These are phyloP conservation scores for Poa annua DNA, from an alignment of 176 grass and related monocot genomes.

Conservation along the genomic window DNA sequence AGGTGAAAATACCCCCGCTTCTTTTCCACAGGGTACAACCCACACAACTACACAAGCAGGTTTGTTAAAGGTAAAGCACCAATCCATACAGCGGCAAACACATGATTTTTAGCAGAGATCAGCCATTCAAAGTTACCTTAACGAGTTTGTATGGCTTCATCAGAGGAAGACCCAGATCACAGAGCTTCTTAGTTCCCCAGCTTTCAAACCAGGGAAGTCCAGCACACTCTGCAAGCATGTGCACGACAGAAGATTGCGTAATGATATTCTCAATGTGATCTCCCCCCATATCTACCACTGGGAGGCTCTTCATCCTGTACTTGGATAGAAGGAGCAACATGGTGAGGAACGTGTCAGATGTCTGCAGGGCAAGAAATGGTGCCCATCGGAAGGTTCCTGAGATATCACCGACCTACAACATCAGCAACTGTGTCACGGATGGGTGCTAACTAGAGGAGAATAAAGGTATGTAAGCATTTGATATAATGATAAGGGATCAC, in stretches of 20 bases:
- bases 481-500: constrained; percentile 45
- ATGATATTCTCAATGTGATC: constrained; percentile 94
- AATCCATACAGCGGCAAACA: too few relatives aligned
- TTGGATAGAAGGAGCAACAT: constrained; percentile 95
- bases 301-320: constrained; percentile 97
- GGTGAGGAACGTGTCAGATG: constrained; percentile 90
- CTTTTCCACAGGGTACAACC: too few relatives aligned
- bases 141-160: constrained; percentile 75
- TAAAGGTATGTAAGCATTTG: background rate
- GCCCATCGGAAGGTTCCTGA: constrained; percentile 92
- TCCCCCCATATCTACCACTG: constrained; percentile 81
- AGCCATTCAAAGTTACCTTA: constrained; percentile 54
- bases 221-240: constrained; percentile 98
- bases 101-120: background rate
- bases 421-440: constrained; percentile 10
- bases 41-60: too few relatives aligned
- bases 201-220: constrained; percentile 93
- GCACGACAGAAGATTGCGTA: constrained; percentile 86
- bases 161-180: constrained; percentile 75
- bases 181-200: constrained; percentile 86
- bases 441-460: background rate
- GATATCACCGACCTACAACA: constrained; percentile 76
- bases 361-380: constrained; percentile 95
- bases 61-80: too few relatives aligned
- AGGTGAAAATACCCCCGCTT: too few relatives aligned